These are phyloP conservation scores for Cercospora beticola DNA, from an alignment of 2,329 filamentous ascomycete species.

Conservation along the genomic window DNA sequence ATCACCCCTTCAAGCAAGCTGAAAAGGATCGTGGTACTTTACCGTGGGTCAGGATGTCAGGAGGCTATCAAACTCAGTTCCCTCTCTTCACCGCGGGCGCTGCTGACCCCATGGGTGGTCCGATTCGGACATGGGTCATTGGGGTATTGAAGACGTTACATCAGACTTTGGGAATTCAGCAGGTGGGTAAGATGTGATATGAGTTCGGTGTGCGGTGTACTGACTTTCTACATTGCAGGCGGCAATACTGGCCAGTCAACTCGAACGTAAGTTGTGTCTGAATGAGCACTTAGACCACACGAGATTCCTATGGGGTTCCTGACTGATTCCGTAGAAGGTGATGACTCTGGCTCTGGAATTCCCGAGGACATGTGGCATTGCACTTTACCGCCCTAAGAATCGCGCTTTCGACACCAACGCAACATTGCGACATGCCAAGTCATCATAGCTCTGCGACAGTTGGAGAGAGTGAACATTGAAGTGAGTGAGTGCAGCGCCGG, in stretches of 20 bases:
- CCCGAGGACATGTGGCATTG: constrained; percentile 23
- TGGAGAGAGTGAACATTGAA: background rate
- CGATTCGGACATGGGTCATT: constrained; percentile 16
- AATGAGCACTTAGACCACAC: background rate
- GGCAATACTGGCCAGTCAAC: constrained; percentile 16
- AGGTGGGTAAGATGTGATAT: background rate
- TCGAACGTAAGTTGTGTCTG: constrained; percentile 14
- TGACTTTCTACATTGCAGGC: constrained; percentile 6
- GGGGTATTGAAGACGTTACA: constrained; percentile 17
- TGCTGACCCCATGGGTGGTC: constrained; percentile 18
- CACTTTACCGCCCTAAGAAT: constrained; percentile 9
- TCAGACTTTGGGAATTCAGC: constrained; percentile 14
- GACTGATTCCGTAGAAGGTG: constrained; percentile 17
- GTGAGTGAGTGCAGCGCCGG: background rate
- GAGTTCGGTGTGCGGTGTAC: background rate
- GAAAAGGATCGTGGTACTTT: constrained; percentile 6
- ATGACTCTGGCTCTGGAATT: constrained; percentile 18
- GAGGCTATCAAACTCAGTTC: constrained; percentile 18
- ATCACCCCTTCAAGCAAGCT: constrained; percentile 17
- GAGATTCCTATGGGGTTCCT: background rate
- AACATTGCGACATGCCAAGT: background rate
- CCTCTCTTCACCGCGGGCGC: constrained; percentile 19
- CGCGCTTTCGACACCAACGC: background rate
- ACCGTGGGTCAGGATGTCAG: constrained; percentile 20
- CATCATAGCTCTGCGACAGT: background rate